A percentile compares a stretch with the other conserved stretches of the same genome.
Evolutionary conservation across 2,329 filamentous ascomycete genomes (phyloP).

Genomic region (Dactylonectria estremocensis): DNA sequence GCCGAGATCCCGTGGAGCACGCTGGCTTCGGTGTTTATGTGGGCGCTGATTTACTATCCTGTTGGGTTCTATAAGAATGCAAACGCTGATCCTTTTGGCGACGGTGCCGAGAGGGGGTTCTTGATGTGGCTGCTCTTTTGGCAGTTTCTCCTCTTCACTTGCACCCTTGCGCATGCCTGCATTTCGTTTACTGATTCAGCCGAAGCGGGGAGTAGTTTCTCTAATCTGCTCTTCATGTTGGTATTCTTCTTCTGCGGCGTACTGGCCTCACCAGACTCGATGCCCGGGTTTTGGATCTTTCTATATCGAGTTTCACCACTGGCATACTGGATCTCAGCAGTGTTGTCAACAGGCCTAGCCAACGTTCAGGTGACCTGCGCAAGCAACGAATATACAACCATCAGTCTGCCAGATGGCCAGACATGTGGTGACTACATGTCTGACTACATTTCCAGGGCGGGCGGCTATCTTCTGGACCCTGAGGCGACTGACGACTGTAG

Average conservation of each 20-base stretch:
- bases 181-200: slow-evolving; percentile 76
- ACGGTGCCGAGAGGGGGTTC: slow-evolving; percentile 76
- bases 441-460: slow-evolving; percentile 61
- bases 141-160: slow-evolving; percentile 82
- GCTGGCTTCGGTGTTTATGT: slow-evolving; percentile 80
- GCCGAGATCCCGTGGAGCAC: slow-evolving; percentile 90
- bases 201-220: slow-evolving; percentile 75
- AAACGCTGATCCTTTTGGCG: slow-evolving; percentile 62
- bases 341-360: slow-evolving; percentile 79
- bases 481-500: slow-evolving; percentile 65
- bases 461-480: slow-evolving; percentile 69
- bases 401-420: slow-evolving; percentile 70
- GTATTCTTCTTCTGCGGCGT: slow-evolving; percentile 56
- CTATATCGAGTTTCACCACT: slow-evolving; percentile 82
- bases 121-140: slow-evolving; percentile 84
- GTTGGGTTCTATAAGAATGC: slow-evolving; percentile 82
- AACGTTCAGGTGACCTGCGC: slow-evolving; percentile 77
- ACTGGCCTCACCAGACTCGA: slow-evolving; percentile 58
- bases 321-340: slow-evolving; percentile 82
- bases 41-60: slow-evolving; percentile 86
- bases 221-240: slow-evolving; percentile 74
- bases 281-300: slow-evolving; percentile 65
- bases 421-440: slow-evolving; percentile 74
- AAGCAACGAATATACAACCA: slow-evolving; percentile 75
- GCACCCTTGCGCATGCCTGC: slow-evolving; percentile 83